Conservation (phyloP, 2,329 filamentous ascomycete genomes). For the Aspergillus ochraceus region DNA sequence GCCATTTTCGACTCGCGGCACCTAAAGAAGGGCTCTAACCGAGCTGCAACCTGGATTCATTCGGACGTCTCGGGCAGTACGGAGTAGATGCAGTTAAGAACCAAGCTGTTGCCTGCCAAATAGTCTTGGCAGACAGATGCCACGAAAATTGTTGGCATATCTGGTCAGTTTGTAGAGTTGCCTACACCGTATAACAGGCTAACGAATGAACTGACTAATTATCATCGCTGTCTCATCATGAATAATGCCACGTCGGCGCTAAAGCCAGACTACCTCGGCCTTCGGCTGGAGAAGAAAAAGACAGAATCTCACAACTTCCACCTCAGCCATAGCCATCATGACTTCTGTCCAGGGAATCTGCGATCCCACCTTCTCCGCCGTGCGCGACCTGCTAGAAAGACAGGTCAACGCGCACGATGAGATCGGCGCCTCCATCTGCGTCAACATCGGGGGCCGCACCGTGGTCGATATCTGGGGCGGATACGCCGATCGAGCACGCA, state of each 20-base stretch:
- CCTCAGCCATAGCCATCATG: conserved; percentile 15
- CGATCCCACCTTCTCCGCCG: conserved; percentile 36
- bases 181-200: no score
- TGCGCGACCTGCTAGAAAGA: conserved; percentile 37
- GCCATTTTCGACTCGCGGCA: no score
- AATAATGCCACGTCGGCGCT: not conserved
- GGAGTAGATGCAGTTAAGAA: no score
- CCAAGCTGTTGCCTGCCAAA: no score
- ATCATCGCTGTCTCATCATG: not conserved
- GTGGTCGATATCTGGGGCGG: conserved; percentile 51
- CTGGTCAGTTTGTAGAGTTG: no score
- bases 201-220: no score
- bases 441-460: conserved; percentile 43
- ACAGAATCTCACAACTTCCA: no score
- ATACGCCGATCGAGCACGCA: conserved; percentile 30
- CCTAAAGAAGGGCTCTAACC: no score
- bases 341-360: conserved; percentile 36
- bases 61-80: no score
- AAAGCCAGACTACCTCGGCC: not conserved
- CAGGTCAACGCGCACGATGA: conserved; percentile 42
- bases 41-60: no score
- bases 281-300: not conserved
- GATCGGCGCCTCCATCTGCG: conserved; percentile 46
- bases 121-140: not conserved
- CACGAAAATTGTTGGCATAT: no score